Evolutionary conservation across 495 filamentous ascomycete genomes (phyloP).

Genomic region (Sphaerosporella brunnea): DNA sequence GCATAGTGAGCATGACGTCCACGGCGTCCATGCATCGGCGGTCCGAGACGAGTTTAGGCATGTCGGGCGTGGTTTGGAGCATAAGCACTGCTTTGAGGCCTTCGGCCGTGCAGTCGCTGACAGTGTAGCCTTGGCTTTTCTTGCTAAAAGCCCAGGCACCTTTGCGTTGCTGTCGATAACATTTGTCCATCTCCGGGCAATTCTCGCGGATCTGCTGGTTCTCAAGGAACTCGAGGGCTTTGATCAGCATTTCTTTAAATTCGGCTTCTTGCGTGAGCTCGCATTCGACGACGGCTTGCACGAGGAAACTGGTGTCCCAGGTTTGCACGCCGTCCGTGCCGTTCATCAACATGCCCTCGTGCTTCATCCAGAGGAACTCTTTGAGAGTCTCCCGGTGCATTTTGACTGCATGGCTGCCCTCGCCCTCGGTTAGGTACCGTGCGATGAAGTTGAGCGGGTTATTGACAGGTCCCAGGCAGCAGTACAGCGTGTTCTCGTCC

Average conservation of each 20-base stretch:
- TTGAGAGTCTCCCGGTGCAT: conserved; percentile 62
- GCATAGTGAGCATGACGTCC: conserved; percentile 80
- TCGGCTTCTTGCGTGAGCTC: conserved; percentile 59
- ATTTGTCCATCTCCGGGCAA: conserved; percentile 54
- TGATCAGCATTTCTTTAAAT: conserved; percentile 68
- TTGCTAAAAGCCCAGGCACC: conserved; percentile 94
- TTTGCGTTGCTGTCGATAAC: conserved; percentile 82
- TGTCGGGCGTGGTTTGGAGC: conserved; percentile 61
- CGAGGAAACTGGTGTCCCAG: conserved; percentile 86
- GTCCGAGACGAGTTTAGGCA: conserved; percentile 53
- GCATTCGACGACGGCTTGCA: conserved; percentile 62
- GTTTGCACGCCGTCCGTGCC: conserved; percentile 93
- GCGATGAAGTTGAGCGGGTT: conserved; percentile 69
- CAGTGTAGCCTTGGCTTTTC: conserved; percentile 79
- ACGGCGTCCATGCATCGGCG: conserved; percentile 68
- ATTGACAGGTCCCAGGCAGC: conserved; percentile 76
- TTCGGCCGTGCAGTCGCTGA: conserved; percentile 86
- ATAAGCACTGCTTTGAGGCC: conserved; percentile 72
- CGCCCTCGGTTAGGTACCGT: conserved; percentile 70
- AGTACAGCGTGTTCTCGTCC: conserved; percentile 78
- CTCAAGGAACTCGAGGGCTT: conserved; percentile 73
- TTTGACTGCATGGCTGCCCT: conserved; percentile 53
- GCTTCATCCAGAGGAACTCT: conserved; percentile 83
- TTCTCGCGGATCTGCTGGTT: conserved; percentile 82
- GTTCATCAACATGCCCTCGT: conserved; percentile 84